phyloP scores from a whole-genome alignment of 2,329 filamentous ascomycete genomes.

The Hansfordia pulvinata region DNA sequence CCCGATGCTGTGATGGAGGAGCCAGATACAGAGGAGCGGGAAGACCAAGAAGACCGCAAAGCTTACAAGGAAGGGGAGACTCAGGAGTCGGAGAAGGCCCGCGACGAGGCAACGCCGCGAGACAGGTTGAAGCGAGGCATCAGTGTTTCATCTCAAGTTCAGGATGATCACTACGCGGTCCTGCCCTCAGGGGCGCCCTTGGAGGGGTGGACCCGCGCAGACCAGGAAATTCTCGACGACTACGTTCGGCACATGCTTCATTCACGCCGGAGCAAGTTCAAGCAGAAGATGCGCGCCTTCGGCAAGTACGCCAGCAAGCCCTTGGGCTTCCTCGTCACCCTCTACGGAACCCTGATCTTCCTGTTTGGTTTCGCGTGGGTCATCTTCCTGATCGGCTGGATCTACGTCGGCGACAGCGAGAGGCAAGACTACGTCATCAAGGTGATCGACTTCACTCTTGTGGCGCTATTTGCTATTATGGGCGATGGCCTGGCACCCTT shows the following conservation, averaged over 20 bases:
- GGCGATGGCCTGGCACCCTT: constrained; percentile 63
- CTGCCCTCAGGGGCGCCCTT: constrained; percentile 61
- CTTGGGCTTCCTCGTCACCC: constrained; percentile 68
- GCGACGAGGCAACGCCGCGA: constrained; percentile 6
- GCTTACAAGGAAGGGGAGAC: too few species aligned
- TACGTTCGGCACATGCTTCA: constrained; percentile 81
- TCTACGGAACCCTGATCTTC: constrained; percentile 74
- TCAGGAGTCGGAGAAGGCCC: constrained; percentile 3
- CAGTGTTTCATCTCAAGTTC: constrained; percentile 42
- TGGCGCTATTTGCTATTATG: constrained; percentile 57
- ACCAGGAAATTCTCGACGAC: constrained; percentile 68
- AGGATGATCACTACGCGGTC: constrained; percentile 63
- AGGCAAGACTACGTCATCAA: constrained; percentile 57
- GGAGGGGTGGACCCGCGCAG: constrained; percentile 61
- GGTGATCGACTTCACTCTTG: constrained; percentile 57
- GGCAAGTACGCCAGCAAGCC: constrained; percentile 65
- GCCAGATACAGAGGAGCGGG: too few species aligned
- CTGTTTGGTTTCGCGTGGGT: constrained; percentile 82
- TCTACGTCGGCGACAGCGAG: constrained; percentile 53
- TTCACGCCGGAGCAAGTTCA: constrained; percentile 66
- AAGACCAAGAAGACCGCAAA: too few species aligned
- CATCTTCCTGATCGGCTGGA: constrained; percentile 83
- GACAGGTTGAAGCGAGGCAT: constrained; percentile 14
- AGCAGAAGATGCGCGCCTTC: constrained; percentile 67
- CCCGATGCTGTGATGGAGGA: constrained; percentile 1